Evolutionary conservation across 108 stramenopile species (phyloP).

Genomic region (Mediolabrus comicus): DNA sequence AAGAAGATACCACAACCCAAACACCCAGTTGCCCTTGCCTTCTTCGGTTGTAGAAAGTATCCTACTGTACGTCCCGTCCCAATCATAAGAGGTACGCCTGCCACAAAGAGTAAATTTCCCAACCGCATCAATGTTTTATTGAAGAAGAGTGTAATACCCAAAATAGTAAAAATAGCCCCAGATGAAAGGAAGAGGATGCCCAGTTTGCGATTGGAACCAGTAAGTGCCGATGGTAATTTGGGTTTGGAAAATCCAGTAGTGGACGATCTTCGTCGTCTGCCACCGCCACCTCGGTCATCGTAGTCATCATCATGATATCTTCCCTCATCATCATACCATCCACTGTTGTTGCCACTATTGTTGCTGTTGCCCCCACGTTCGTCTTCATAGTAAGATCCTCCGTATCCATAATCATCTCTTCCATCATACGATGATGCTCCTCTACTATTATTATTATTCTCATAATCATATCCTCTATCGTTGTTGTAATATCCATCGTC

Average conservation of each 20-base stretch:
- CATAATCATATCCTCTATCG: slow-evolving; percentile 1
- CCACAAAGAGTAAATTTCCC: slow-evolving; percentile 86
- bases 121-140: slow-evolving; percentile 93
- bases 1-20: slow-evolving; percentile 78
- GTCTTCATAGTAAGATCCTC: slow-evolving; percentile 11
- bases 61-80: slow-evolving; percentile 86
- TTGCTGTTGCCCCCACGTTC: slow-evolving; percentile 6
- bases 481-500: slow-evolving; percentile 14
- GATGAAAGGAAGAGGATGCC: slow-evolving; percentile 71
- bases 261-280: neutral
- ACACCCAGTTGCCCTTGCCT: slow-evolving; percentile 84
- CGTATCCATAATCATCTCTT: slow-evolving; percentile 4
- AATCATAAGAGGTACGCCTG: slow-evolving; percentile 84
- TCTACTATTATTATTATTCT: neutral
- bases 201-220: slow-evolving; percentile 59
- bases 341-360: slow-evolving; percentile 6
- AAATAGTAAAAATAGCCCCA: slow-evolving; percentile 69
- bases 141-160: slow-evolving; percentile 92
- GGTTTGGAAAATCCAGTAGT: slow-evolving; percentile 6
- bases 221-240: slow-evolving; percentile 22
- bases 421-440: neutral
- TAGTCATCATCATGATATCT: slow-evolving; percentile 23
- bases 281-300: slow-evolving; percentile 9
- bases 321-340: slow-evolving; percentile 47
- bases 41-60: slow-evolving; percentile 87